Evolutionary conservation across 1,284 basidiomycete species (phyloP).

Genomic region (Sphaerobolus stellatus): DNA sequence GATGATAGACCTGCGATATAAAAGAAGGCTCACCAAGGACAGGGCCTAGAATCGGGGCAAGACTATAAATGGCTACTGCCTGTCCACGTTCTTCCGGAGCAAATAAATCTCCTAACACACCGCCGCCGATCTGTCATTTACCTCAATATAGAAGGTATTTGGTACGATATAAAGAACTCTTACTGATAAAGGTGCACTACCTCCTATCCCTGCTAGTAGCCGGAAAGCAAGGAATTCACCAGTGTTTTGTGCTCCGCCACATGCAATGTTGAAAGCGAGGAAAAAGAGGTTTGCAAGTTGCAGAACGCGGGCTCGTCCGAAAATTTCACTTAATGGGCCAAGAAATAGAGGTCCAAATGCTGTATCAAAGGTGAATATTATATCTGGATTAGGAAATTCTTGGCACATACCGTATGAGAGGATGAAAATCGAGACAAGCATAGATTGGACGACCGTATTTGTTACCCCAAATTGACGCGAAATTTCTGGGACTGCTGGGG

Average conservation of each 20-base stretch:
- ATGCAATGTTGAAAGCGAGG: constrained; percentile 61
- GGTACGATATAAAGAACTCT: constrained; percentile 11
- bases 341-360: constrained; percentile 55
- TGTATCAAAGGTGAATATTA: constrained; percentile 21
- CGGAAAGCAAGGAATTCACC: constrained; percentile 63
- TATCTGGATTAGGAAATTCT: constrained; percentile 11
- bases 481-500: constrained; percentile 58
- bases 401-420: constrained; percentile 56
- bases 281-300: constrained; percentile 60
- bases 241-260: constrained; percentile 61
- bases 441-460: constrained; percentile 48
- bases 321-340: constrained; percentile 58
- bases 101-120: constrained; percentile 71
- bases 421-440: constrained; percentile 68
- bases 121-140: constrained; percentile 56
- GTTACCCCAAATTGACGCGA: constrained; percentile 58
- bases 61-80: constrained; percentile 67
- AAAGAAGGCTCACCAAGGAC: constrained; percentile 40
- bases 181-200: constrained; percentile 62
- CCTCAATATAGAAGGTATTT: background rate
- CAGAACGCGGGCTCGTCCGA: constrained; percentile 45
- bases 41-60: constrained; percentile 58
- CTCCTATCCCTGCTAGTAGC: constrained; percentile 62
- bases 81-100: constrained; percentile 64
- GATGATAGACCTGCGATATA: background rate